A percentile compares a stretch with the other conserved stretches of the same genome.
phyloP scores from a whole-genome alignment of 2,329 filamentous ascomycete species.

The Xylaria digitata region DNA sequence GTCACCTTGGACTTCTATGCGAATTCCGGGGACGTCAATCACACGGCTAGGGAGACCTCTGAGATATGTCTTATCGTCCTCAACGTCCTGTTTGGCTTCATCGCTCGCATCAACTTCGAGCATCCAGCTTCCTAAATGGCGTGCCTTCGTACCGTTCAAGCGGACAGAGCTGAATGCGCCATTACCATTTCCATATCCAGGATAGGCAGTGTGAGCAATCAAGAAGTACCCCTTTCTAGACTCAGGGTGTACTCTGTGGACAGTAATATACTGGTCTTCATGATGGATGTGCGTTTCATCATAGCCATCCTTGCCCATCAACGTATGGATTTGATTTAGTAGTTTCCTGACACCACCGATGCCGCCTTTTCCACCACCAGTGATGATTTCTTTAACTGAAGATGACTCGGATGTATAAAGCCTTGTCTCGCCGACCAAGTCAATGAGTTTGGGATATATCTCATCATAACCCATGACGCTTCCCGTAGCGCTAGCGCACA shows the following conservation, averaged over 20 bases:
- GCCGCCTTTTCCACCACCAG: conserved; percentile 79
- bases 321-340: conserved; percentile 91
- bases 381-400: conserved; percentile 65
- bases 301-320: conserved; percentile 96
- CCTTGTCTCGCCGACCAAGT: conserved; percentile 89
- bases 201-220: conserved; percentile 95
- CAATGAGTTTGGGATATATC: conserved; percentile 91
- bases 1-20: conserved; percentile 75
- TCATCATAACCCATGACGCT: conserved; percentile 99
- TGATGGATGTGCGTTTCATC: conserved; percentile 97
- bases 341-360: conserved; percentile 93
- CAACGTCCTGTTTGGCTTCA: conserved; percentile 72
- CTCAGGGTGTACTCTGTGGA: conserved; percentile 92
- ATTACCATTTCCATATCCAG: conserved; percentile 87
- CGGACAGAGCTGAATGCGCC: conserved; percentile 82
- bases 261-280: conserved; percentile 94
- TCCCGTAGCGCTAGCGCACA: conserved; percentile 94
- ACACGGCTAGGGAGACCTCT: conserved; percentile 87
- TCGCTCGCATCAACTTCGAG: conserved; percentile 86
- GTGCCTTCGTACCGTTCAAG: conserved; percentile 84
- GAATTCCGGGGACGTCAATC: conserved; percentile 77
- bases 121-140: conserved; percentile 89
- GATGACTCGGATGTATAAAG: conserved; percentile 85
- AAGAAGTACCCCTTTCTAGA: conserved; percentile 94
- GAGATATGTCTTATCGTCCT: conserved; percentile 77